Conservation (phyloP, 805 yeast species). For the Helenozyma rhizophorensis region DNA sequence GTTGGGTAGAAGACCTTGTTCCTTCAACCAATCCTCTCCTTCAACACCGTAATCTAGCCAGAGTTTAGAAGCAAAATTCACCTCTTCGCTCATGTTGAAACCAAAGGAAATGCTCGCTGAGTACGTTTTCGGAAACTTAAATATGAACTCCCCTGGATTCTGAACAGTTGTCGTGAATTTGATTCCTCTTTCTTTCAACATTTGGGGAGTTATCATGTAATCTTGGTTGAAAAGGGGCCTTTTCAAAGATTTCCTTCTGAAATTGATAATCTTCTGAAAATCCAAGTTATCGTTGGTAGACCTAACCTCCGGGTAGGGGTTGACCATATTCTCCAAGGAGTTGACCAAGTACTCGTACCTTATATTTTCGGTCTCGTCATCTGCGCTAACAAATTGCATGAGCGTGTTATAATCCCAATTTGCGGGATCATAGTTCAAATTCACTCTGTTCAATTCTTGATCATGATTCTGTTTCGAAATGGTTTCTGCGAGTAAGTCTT, state of each 20-base stretch:
- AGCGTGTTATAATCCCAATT: conserved; percentile 20
- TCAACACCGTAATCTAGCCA: conserved; percentile 53
- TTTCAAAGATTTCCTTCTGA: neutral
- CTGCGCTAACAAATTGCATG: conserved; percentile 11
- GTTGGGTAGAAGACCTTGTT: conserved; percentile 46
- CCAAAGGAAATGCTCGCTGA: conserved; percentile 52
- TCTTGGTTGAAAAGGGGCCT: conserved; percentile 34
- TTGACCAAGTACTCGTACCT: conserved; percentile 25
- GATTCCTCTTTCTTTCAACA: conserved; percentile 47
- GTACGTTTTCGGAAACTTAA: conserved; percentile 55
- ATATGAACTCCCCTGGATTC: conserved; percentile 55
- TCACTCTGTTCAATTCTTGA: conserved; percentile 9
- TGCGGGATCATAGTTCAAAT: conserved; percentile 16
- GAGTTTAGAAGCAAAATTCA: conserved; percentile 49
- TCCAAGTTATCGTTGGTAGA: conserved; percentile 22
- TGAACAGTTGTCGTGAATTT: conserved; percentile 47
- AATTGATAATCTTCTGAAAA: conserved; percentile 16
- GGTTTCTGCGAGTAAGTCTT: conserved; percentile 29
- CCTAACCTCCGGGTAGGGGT: conserved; percentile 23
- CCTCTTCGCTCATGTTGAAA: conserved; percentile 50
- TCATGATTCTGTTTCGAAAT: conserved; percentile 5
- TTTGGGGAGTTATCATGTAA: conserved; percentile 45
- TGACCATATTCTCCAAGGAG: conserved; percentile 30
- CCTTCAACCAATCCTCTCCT: conserved; percentile 48
- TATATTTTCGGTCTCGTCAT: conserved; percentile 12